Evolutionary conservation across 305 asterid genomes (phyloP), one percentile per base, ranked within the genome.

Genomic region (Fraxinus dipetala): DNA sequence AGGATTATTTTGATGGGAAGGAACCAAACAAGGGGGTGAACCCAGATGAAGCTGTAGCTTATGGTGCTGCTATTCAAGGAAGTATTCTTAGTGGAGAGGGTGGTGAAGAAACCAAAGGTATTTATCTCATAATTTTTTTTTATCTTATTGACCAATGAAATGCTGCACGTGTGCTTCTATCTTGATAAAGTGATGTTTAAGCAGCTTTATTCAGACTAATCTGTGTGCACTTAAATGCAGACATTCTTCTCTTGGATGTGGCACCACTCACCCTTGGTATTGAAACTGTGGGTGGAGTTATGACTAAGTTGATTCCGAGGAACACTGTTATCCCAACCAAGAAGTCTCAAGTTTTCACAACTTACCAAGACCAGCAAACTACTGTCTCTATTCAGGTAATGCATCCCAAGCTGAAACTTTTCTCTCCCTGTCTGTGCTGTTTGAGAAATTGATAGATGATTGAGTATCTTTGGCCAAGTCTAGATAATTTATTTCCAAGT

Each of bases 221-320:
- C 26, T 70, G 69, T 48, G 61, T 78, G 76, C 56, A 40, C 72
- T 45, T 22, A 2, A 70, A 36, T 77, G 81, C 80, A 89, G 90
- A 89, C 84, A 86, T 89, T 76, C 91, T 89, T 80, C 88, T 87
- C 36, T 84, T 89, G 89, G 92, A 89, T 34, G 92, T 89, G 75
- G 89, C 92, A 69, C 92, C 92, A 18, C 90, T 89, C 56, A 89
- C 92, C 78, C 91, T 89, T 32, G 92, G 92, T 81, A 89, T 89
- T 81, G 92, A 89, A 86, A 87, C 75, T 31, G 75, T 69, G 11
- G 75, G 75, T 28, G 75, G 75, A 69, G 75, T 69, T 31, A 69
- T 69, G 75, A 69, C 75, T 69, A 69, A 69, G 43, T 69, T 69
- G 75, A 69, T 69, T 69, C 75, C 75, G 4, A 86, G 91, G 79